These are phyloP conservation scores for Metschnikowia proteae DNA, from an alignment of 805 yeast species.

Conservation along the genomic window DNA sequence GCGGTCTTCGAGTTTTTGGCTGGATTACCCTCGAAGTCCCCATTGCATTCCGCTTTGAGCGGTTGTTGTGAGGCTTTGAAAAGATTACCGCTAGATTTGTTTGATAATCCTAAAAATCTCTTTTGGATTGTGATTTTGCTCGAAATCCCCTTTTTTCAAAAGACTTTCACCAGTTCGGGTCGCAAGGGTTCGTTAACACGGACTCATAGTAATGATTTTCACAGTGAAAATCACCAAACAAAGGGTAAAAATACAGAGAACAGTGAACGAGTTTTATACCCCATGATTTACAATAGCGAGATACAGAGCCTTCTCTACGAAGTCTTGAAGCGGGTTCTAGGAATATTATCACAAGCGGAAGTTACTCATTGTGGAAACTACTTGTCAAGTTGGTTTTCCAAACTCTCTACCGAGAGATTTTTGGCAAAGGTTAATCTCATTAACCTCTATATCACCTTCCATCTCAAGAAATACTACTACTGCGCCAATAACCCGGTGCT, in stretches of 20 bases:
- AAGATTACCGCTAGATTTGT: conserved; percentile 36
- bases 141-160: conserved; percentile 62
- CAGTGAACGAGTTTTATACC: background rate
- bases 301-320: conserved; percentile 61
- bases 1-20: conserved; percentile 45
- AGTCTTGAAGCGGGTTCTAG: conserved; percentile 63
- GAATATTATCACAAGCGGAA: conserved; percentile 56
- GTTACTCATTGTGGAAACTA: conserved; percentile 34
- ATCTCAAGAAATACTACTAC: conserved; percentile 54
- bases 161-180: conserved; percentile 39
- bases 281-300: conserved; percentile 45
- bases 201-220: too few species aligned
- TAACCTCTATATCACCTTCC: conserved; percentile 76
- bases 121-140: conserved; percentile 62
- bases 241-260: too few species aligned
- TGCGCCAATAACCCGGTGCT: conserved; percentile 25
- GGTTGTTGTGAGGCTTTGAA: conserved; percentile 52
- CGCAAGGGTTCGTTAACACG: conserved; percentile 6
- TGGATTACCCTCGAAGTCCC: conserved; percentile 56
- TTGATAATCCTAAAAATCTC: conserved; percentile 42
- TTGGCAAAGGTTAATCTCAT: conserved; percentile 56
- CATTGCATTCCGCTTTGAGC: conserved; percentile 51
- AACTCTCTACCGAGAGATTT: conserved; percentile 42
- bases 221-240: too few species aligned
- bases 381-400: conserved; percentile 55